Percentiles rank a stretch among this genome's conserved stretches.
Evolutionary conservation across 257 asterid genomes (phyloP).

Genomic region (Solanum arcanum): DNA sequence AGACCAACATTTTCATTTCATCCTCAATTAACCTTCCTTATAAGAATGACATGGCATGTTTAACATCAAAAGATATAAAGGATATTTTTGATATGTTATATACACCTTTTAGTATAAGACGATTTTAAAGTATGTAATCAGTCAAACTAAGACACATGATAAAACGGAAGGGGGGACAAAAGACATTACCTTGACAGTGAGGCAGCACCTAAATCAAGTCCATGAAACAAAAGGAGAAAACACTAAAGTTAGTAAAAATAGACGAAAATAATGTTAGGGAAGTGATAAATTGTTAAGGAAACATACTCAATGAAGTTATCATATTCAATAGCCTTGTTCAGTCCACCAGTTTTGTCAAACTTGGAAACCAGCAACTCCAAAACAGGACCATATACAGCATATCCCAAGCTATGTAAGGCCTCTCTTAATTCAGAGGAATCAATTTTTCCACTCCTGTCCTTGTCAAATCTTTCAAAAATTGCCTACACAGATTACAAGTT

Average conservation of each 20-base stretch:
- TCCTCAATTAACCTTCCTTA: background rate
- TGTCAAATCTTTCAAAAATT: slow-evolving; percentile 79
- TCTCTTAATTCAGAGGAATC: slow-evolving; percentile 72
- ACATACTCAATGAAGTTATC: slow-evolving; percentile 96
- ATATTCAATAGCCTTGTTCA: slow-evolving; percentile 72
- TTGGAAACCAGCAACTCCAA: slow-evolving; percentile 78
- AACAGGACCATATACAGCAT: slow-evolving; percentile 55
- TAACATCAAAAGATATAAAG: background rate
- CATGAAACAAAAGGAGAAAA: background rate
- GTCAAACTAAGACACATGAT: background rate
- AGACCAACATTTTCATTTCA: no score
- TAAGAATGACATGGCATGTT: background rate
- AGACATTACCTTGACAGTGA: background rate
- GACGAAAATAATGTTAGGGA: background rate
- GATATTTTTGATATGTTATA: background rate
- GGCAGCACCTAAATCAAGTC: background rate
- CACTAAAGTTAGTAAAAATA: background rate
- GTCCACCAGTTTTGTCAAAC: slow-evolving; percentile 85
- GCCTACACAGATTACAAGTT: slow-evolving; percentile 16
- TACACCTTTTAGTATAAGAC: background rate
- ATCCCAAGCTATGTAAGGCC: slow-evolving; percentile 80
- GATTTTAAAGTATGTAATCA: background rate
- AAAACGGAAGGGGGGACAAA: background rate
- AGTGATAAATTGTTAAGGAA: background rate
- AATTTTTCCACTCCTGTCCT: slow-evolving; percentile 85